Conservation (phyloP, 2,329 filamentous ascomycete genomes). For the Hypoxylon sp. region DNA sequence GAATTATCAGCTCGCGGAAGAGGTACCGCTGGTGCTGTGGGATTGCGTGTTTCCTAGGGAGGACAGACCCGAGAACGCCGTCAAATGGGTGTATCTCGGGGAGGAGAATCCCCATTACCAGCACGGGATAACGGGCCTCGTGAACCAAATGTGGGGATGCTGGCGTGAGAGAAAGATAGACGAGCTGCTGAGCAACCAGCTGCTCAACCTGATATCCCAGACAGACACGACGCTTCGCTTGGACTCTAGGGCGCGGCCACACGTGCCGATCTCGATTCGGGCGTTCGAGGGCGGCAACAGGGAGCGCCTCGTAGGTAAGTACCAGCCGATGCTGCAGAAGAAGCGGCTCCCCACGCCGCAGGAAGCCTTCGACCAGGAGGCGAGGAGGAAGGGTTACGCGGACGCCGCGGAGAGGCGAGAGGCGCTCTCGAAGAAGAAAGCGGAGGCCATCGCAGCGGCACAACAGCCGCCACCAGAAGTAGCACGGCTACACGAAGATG, state of each 20-base stretch:
- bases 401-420: slow-evolving; percentile 56
- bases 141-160: slow-evolving; percentile 79
- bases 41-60: slow-evolving; percentile 84
- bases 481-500: slow-evolving; percentile 13
- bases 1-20: slow-evolving; percentile 88
- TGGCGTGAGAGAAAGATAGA: slow-evolving; percentile 91
- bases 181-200: slow-evolving; percentile 78
- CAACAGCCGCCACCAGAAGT: slow-evolving; percentile 1
- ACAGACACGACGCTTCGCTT: slow-evolving; percentile 34
- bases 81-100: slow-evolving; percentile 82
- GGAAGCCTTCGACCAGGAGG: slow-evolving; percentile 68
- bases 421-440: slow-evolving; percentile 35
- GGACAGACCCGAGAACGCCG: slow-evolving; percentile 55
- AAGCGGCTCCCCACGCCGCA: slow-evolving; percentile 57
- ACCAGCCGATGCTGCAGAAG: slow-evolving; percentile 63
- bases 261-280: slow-evolving; percentile 42
- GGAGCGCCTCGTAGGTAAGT: slow-evolving; percentile 60
- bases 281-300: slow-evolving; percentile 65
- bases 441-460: slow-evolving; percentile 23
- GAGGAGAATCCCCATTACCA: slow-evolving; percentile 68
- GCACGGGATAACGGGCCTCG: slow-evolving; percentile 70
- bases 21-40: slow-evolving; percentile 92
- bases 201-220: slow-evolving; percentile 71
- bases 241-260: slow-evolving; percentile 24
- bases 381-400: slow-evolving; percentile 66